A percentile compares a stretch with the other conserved stretches of the same genome.
Evolutionary conservation across 2,329 filamentous ascomycete genomes (phyloP).

Genomic region (Diaporthe sp.): DNA sequence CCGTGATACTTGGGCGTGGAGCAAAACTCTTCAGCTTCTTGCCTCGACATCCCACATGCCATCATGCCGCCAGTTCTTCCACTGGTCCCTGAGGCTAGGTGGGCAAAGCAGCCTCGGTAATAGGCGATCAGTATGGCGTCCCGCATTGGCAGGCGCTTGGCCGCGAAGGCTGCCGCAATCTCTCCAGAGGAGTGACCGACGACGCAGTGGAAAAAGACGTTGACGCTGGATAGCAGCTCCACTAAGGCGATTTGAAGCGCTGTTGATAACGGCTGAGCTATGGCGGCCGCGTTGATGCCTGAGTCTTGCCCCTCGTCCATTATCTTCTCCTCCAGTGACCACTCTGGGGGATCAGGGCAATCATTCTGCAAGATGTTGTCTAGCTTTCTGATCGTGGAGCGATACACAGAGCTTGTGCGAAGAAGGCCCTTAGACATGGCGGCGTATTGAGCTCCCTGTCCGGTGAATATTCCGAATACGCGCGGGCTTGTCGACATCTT

Average conservation of each 20-base stretch:
- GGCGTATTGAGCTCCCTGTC: conserved; percentile 62
- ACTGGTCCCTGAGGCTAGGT: conserved; percentile 44
- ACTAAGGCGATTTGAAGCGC: conserved; percentile 64
- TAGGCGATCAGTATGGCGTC: conserved; percentile 58
- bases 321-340: conserved; percentile 54
- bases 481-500: conserved; percentile 42
- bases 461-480: conserved; percentile 56
- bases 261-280: conserved; percentile 67
- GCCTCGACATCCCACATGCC: conserved; percentile 50
- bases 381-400: conserved; percentile 51
- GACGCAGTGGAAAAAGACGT: conserved; percentile 49
- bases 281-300: conserved; percentile 53
- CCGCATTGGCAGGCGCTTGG: conserved; percentile 51
- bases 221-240: conserved; percentile 48
- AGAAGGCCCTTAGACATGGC: conserved; percentile 55
- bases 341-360: conserved; percentile 46
- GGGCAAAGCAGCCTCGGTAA: conserved; percentile 55
- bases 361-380: conserved; percentile 49
- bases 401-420: conserved; percentile 49
- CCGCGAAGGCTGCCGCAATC: conserved; percentile 60
- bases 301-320: conserved; percentile 47
- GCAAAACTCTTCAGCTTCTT: conserved; percentile 48
- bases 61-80: conserved; percentile 52
- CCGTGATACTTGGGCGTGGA: conserved; percentile 44
- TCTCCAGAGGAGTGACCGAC: conserved; percentile 61